Conservation (phyloP, 306 rosid genomes). For the Trifolium dubium region DNA sequence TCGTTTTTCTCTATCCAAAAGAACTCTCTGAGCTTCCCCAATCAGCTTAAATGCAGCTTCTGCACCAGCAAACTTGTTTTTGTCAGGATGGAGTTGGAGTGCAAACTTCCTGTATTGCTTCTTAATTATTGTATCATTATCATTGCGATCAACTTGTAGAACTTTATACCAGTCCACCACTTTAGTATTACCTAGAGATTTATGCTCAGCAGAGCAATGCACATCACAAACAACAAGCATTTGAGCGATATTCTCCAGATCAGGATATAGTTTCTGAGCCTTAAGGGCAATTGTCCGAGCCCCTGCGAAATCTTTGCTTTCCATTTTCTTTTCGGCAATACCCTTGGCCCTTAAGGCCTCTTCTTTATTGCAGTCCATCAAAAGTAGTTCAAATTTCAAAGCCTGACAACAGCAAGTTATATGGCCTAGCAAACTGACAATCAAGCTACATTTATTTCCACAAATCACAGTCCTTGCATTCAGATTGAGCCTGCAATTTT, state of each 20-base stretch:
- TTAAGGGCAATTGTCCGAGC: slow-evolving; percentile 71
- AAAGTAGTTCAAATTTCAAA: slow-evolving; percentile 42
- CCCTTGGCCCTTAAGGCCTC: slow-evolving; percentile 94
- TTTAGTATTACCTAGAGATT: slow-evolving; percentile 44
- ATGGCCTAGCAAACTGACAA: slow-evolving; percentile 27
- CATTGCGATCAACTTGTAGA: slow-evolving; percentile 74
- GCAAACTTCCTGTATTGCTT: slow-evolving; percentile 92
- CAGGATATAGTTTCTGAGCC: slow-evolving; percentile 80
- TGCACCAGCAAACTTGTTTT: slow-evolving; percentile 91
- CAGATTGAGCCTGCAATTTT: slow-evolving; percentile 48
- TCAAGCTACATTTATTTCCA: slow-evolving; percentile 44
- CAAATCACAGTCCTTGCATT: slow-evolving; percentile 22
- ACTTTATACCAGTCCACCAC: slow-evolving; percentile 83
- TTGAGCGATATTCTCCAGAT: slow-evolving; percentile 78
- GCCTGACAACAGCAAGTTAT: slow-evolving; percentile 40
- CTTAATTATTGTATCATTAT: slow-evolving; percentile 73
- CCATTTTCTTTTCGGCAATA: slow-evolving; percentile 83
- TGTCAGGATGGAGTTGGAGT: slow-evolving; percentile 96
- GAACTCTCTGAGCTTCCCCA: slow-evolving; percentile 86
- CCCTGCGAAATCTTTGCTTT: slow-evolving; percentile 72
- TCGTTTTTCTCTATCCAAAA: slow-evolving; percentile 78
- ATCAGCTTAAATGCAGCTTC: slow-evolving; percentile 96
- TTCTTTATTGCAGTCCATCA: slow-evolving; percentile 90
- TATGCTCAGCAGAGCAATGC: slow-evolving; percentile 76
- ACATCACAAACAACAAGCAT: slow-evolving; percentile 87